phyloP scores from a whole-genome alignment of 352 stramenopile species.

The Globisporangium mamillatum region DNA sequence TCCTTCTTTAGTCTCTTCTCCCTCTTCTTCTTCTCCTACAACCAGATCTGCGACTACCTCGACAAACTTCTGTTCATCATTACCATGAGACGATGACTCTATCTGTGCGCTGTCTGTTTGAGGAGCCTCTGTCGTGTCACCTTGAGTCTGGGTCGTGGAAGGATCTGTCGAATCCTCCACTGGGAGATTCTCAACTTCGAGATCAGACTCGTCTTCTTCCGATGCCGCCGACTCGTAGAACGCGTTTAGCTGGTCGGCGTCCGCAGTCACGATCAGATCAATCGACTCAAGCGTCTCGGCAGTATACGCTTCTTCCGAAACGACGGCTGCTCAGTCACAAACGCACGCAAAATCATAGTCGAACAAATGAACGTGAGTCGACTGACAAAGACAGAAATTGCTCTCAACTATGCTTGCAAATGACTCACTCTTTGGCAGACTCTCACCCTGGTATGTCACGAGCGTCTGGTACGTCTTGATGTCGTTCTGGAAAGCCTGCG shows the following conservation, averaged over 20 bases:
- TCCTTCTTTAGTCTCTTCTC: conserved; percentile 21
- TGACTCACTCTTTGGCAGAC: conserved; percentile 14
- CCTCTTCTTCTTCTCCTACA: conserved; percentile 26
- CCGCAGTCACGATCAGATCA: conserved; percentile 63
- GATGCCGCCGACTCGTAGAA: conserved; percentile 52
- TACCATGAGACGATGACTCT: conserved; percentile 1
- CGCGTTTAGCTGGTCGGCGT: conserved; percentile 56
- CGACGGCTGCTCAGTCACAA: conserved; percentile 12
- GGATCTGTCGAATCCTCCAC: not conserved
- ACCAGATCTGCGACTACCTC: not conserved
- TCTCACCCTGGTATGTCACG: conserved; percentile 50
- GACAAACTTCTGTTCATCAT: not conserved
- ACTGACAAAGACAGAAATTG: not conserved
- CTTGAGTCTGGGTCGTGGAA: not conserved
- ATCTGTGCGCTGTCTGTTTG: not conserved
- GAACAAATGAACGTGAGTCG: not conserved
- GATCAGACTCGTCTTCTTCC: conserved; percentile 22
- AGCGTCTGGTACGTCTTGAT: conserved; percentile 80
- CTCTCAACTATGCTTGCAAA: conserved; percentile 2
- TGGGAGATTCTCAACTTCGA: conserved; percentile 1
- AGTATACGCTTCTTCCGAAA: conserved; percentile 11
- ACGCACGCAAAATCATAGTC: not conserved
- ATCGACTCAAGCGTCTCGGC: conserved; percentile 66
- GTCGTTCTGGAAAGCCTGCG: conserved; percentile 69
- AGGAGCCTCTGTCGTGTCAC: not conserved